A percentile compares a stretch with the other conserved stretches of the same genome.
Conservation (phyloP, 1,284 basidiomycete species). For the Entoloma clypeatum region DNA sequence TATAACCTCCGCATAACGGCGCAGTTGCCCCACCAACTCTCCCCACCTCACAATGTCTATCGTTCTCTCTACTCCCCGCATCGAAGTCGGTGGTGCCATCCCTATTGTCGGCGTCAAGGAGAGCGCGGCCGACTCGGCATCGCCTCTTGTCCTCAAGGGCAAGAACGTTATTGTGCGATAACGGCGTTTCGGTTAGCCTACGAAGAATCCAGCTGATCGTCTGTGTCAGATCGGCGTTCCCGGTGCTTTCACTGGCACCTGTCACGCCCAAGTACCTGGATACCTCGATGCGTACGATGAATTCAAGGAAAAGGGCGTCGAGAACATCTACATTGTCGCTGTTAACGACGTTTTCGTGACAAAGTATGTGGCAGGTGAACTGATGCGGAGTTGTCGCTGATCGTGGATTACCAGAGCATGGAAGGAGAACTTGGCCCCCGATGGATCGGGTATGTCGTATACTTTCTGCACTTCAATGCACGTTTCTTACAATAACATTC, state of each 20-base stretch:
- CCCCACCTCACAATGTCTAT: no score
- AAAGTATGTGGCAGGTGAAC: constrained; percentile 37
- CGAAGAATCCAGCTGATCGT: no score
- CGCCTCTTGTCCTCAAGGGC: constrained; percentile 54
- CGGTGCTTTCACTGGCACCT: constrained; percentile 59
- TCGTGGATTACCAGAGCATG: constrained; percentile 49
- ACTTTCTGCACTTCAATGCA: neutral
- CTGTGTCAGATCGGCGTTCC: constrained; percentile 56
- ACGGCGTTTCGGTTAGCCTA: no score
- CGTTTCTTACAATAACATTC: constrained; percentile 1
- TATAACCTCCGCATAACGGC: no score
- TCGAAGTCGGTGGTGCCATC: constrained; percentile 46
- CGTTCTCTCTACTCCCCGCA: no score
- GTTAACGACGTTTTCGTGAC: constrained; percentile 72
- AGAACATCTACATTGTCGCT: constrained; percentile 62
- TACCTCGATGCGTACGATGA: constrained; percentile 60
- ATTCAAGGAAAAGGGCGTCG: constrained; percentile 69
- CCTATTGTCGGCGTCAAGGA: constrained; percentile 51
- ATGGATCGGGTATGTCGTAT: constrained; percentile 44
- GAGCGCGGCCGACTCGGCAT: constrained; percentile 47
- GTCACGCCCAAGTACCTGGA: constrained; percentile 54
- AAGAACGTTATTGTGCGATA: constrained; percentile 66
- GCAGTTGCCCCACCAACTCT: no score
- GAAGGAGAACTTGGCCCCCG: constrained; percentile 61
- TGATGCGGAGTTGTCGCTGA: neutral